These are phyloP conservation scores for Mollisia scopiformis DNA, from an alignment of 2,329 filamentous ascomycete species.

Conservation along the genomic window DNA sequence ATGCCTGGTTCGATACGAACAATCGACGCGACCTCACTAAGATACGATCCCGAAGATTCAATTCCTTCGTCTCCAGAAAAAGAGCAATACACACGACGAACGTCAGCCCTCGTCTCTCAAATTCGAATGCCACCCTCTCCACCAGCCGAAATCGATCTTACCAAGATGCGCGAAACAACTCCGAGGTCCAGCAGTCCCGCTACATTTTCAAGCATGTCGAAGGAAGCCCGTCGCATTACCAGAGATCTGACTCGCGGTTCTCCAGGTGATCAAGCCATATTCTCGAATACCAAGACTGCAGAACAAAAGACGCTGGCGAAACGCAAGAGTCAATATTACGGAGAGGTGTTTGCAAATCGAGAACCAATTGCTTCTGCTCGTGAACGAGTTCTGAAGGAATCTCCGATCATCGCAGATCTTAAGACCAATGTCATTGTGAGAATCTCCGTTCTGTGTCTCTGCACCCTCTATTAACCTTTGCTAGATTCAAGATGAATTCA, in stretches of 20 bases:
- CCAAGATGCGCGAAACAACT: constrained; percentile 20
- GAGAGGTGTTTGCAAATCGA: constrained; percentile 38
- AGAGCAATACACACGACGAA: background rate
- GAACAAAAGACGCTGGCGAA: constrained; percentile 32
- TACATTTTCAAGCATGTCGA: constrained; percentile 3
- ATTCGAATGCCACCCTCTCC: constrained; percentile 32
- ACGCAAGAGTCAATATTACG: constrained; percentile 38
- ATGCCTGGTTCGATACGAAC: constrained; percentile 19
- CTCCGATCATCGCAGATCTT: constrained; percentile 63
- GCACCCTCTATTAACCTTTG: constrained; percentile 27
- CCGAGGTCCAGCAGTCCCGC: constrained; percentile 17
- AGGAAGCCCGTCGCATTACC: constrained; percentile 29
- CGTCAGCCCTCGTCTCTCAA: background rate
- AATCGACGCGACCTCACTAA: constrained; percentile 18
- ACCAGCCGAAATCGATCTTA: constrained; percentile 28
- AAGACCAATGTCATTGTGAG: constrained; percentile 66
- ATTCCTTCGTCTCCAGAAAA: constrained; percentile 1
- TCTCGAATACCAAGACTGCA: constrained; percentile 31
- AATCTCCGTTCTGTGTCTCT: constrained; percentile 25
- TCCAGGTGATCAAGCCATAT: constrained; percentile 33
- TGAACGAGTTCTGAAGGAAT: constrained; percentile 35
- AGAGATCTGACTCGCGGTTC: constrained; percentile 33
- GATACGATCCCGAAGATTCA: constrained; percentile 15
- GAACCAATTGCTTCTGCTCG: constrained; percentile 32
- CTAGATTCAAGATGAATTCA: constrained; percentile 75